These are phyloP conservation scores for Boletus patriciae DNA, from an alignment of 768 basidiomycete species.

Conservation along the genomic window DNA sequence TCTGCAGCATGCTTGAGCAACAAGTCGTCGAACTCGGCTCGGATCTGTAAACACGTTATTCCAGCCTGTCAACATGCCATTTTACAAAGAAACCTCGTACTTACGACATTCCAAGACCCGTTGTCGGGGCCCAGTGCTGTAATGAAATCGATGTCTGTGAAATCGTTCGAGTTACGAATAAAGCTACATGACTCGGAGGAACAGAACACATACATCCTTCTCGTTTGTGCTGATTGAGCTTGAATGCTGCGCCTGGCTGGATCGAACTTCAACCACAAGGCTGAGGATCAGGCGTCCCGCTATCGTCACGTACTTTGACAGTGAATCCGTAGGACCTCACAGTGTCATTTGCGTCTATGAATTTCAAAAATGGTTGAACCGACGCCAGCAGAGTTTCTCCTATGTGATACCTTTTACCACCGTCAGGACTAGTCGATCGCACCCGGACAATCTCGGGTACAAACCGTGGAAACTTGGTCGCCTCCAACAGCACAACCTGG, in stretches of 20 bases:
- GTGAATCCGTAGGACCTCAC: conserved; percentile 10
- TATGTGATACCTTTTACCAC: conserved; percentile 12
- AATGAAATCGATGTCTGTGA: conserved; percentile 8
- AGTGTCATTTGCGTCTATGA: conserved; percentile 8
- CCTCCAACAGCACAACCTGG: conserved; percentile 10
- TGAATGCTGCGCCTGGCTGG: conserved; percentile 10
- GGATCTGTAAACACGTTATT: background rate
- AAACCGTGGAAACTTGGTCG: conserved; percentile 11
- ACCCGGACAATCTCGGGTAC: background rate
- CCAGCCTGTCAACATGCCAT: too few relatives aligned
- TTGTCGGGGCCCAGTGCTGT: conserved; percentile 1
- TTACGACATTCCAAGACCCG: conserved; percentile 7
- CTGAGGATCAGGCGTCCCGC: too few relatives aligned
- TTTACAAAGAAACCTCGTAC: background rate
- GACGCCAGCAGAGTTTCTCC: conserved; percentile 16
- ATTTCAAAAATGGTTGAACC: conserved; percentile 6
- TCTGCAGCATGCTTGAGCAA: background rate
- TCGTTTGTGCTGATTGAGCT: conserved; percentile 14
- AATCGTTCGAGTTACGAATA: background rate
- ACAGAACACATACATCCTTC: conserved; percentile 10
- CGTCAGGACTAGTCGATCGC: background rate
- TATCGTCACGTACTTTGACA: conserved; percentile 3
- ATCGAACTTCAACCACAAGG: background rate
- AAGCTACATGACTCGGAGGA: too few relatives aligned
- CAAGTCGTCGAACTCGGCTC: conserved; percentile 7